Conservation (phyloP, 345 rosid species). For the Eucalyptus dawsonii region DNA sequence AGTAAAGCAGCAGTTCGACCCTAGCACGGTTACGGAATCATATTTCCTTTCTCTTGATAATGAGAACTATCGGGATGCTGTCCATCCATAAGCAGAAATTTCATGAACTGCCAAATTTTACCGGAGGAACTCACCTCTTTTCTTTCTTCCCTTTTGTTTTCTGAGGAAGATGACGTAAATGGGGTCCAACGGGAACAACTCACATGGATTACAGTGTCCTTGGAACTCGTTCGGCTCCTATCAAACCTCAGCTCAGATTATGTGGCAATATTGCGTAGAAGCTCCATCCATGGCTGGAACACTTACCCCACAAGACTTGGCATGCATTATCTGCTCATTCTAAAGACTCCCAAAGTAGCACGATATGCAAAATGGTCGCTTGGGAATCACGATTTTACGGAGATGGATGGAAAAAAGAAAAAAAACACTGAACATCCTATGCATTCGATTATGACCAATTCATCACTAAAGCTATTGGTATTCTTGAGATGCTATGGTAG, state of each 20-base stretch:
- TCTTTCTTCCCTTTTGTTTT: no score
- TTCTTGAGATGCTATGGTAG: no score
- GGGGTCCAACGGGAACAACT: not conserved
- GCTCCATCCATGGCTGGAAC: not conserved
- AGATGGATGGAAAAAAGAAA: not conserved
- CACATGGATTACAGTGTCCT: not conserved
- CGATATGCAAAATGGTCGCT: not conserved
- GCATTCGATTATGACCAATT: not conserved
- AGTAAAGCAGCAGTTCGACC: not conserved
- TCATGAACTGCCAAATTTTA: not conserved
- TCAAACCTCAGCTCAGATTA: not conserved
- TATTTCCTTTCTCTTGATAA: not conserved
- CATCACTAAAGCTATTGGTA: not conserved
- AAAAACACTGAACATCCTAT: not conserved
- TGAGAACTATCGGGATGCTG: not conserved
- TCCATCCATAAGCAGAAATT: not conserved
- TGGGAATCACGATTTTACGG: not conserved
- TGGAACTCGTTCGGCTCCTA: not conserved
- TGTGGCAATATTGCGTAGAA: not conserved
- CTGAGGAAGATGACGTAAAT: not conserved
- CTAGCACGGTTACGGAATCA: not conserved
- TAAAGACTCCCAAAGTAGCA: not conserved
- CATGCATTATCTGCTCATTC: not conserved
- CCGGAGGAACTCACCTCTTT: not conserved
- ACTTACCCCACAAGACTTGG: not conserved